phyloP scores from a whole-genome alignment of 129 eudicot species.

The Flaveria bidentis region DNA sequence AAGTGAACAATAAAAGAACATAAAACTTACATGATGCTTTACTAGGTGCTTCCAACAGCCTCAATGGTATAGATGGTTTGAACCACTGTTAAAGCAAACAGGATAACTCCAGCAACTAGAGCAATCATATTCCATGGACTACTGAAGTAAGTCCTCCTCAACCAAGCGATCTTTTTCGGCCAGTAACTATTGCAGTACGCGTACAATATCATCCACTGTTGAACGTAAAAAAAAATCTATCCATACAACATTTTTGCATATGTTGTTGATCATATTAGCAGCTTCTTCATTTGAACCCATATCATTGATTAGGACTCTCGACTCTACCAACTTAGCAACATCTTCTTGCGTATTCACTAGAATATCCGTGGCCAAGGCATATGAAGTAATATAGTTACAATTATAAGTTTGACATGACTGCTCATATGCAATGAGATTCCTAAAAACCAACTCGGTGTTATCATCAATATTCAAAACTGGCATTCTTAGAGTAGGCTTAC shows the following conservation, averaged over 20 bases:
- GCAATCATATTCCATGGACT: conserved; percentile 19
- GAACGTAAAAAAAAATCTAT: background rate
- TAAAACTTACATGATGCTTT: background rate
- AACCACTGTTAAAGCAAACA: background rate
- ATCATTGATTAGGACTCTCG: background rate
- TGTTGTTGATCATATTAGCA: background rate
- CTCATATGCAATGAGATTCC: background rate
- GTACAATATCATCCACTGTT: background rate
- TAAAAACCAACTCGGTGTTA: background rate
- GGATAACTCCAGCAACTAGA: background rate
- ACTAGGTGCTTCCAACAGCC: background rate
- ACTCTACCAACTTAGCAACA: background rate
- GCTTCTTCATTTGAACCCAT: background rate
- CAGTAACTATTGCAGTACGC: background rate
- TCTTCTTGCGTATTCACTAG: background rate
- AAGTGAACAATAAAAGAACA: background rate
- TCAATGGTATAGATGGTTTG: conserved; percentile 7
- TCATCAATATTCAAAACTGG: background rate
- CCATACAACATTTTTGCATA: background rate
- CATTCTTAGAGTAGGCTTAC: background rate
- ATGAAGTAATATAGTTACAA: background rate
- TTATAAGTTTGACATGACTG: background rate
- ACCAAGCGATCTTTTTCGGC: background rate
- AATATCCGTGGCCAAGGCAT: background rate
- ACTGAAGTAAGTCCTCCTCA: conserved; percentile 8